These are phyloP conservation scores for Citrus sp. DNA, from an alignment of 345 rosid species.

Conservation along the genomic window DNA sequence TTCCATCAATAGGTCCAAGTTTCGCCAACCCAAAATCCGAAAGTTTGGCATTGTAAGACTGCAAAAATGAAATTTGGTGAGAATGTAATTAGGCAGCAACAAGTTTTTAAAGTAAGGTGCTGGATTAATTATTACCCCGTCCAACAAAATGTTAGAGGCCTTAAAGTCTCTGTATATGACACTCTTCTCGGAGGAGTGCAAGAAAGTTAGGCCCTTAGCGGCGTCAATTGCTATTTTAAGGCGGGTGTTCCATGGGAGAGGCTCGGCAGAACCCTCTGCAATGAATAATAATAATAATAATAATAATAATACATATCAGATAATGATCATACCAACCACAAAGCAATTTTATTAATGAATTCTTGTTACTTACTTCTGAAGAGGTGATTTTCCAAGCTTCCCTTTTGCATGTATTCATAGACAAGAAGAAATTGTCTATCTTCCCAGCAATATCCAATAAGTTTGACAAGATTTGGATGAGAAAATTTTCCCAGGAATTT, in stretches of 20 bases:
- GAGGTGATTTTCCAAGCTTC: constrained; percentile 80
- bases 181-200: constrained; percentile 75
- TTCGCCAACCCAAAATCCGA: constrained; percentile 89
- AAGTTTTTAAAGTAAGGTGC: too few relatives aligned
- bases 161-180: constrained; percentile 90
- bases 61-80: background rate
- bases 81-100: background rate
- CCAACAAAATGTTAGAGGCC: constrained; percentile 79
- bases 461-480: constrained; percentile 80
- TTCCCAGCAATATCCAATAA: constrained; percentile 83
- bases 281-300: background rate
- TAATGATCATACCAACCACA: background rate
- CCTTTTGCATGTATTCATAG: constrained; percentile 67
- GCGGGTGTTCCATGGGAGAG: constrained; percentile 58
- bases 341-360: too few relatives aligned
- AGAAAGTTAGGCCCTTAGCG: constrained; percentile 66
- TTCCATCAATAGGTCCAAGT: constrained; percentile 64
- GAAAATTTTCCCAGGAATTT: constrained; percentile 70
- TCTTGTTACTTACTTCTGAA: constrained; percentile 47
- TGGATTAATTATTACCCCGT: constrained; percentile 37
- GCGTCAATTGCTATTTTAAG: constrained; percentile 73
- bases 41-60: constrained; percentile 70
- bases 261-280: constrained; percentile 51
- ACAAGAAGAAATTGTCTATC: constrained; percentile 66
- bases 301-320: background rate